phyloP scores from a whole-genome alignment of 2,329 filamentous ascomycete species.

The Metarhizium humberi region DNA sequence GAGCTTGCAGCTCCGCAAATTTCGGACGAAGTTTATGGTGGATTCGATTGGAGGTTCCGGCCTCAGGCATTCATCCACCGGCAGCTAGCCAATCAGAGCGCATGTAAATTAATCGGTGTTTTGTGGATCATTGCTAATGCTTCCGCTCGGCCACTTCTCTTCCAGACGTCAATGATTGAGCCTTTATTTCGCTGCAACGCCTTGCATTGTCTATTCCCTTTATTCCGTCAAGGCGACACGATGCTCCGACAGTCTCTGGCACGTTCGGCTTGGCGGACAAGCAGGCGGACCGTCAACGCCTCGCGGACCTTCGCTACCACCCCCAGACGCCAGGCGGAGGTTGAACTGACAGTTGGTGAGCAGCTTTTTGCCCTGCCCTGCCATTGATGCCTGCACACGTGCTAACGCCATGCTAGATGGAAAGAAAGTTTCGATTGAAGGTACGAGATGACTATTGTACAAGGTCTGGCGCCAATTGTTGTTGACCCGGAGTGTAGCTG shows the following conservation, averaged over 20 bases:
- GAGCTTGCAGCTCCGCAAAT: constrained; percentile 12
- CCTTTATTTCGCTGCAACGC: constrained; percentile 25
- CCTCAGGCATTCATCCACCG: constrained; percentile 4
- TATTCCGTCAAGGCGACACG: constrained; percentile 49
- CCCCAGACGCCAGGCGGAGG: constrained; percentile 71
- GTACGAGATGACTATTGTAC: constrained; percentile 38
- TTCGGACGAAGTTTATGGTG: constrained; percentile 8
- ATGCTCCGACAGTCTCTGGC: constrained; percentile 61
- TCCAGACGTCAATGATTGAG: constrained; percentile 31
- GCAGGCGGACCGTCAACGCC: constrained; percentile 48
- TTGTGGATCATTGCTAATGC: constrained; percentile 21
- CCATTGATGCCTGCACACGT: constrained; percentile 19
- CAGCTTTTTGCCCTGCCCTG: constrained; percentile 12
- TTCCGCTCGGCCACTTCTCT: constrained; percentile 28
- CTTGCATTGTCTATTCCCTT: constrained; percentile 28
- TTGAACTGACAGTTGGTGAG: constrained; percentile 89
- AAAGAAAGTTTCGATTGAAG: constrained; percentile 97
- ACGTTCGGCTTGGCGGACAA: constrained; percentile 59
- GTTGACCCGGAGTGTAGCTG: constrained; percentile 52
- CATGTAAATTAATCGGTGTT: constrained; percentile 33
- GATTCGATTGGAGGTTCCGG: neutral
- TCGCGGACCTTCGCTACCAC: constrained; percentile 77
- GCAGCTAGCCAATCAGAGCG: constrained; percentile 29
- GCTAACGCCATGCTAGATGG: constrained; percentile 57
- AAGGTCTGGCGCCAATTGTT: constrained; percentile 10